Evolutionary conservation across 768 basidiomycete species (phyloP).

Genomic region (Termitomyces sp.): DNA sequence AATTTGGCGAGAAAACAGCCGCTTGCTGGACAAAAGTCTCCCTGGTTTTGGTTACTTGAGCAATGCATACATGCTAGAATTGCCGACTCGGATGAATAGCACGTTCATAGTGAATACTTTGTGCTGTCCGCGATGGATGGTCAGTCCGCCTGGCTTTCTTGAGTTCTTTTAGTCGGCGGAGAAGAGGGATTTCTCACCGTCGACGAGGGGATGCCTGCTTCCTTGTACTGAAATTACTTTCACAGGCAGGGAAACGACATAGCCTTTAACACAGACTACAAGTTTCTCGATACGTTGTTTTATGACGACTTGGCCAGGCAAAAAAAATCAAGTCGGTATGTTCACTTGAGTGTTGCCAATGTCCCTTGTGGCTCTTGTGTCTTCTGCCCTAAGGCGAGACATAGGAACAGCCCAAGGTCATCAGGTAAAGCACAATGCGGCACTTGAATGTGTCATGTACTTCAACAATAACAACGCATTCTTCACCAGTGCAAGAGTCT

Average conservation of each 20-base stretch:
- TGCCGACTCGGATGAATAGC: not conserved
- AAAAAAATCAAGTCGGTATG: not conserved
- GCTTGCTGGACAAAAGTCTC: not conserved
- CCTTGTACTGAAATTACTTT: not conserved
- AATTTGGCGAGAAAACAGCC: not conserved
- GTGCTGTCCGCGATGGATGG: not conserved
- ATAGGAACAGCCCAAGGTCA: not conserved
- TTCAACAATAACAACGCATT: not conserved
- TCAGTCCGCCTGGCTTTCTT: not conserved
- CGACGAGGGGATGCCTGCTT: not conserved
- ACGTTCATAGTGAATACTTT: not conserved
- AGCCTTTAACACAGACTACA: not conserved
- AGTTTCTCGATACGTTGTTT: not conserved
- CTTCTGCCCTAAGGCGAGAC: not conserved
- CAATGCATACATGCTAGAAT: not conserved
- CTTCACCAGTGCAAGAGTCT: not conserved
- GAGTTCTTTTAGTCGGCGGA: not conserved
- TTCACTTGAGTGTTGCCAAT: not conserved
- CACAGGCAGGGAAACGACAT: not conserved
- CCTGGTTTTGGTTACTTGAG: not conserved
- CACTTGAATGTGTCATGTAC: not conserved
- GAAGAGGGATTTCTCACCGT: not conserved
- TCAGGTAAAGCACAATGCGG: not conserved
- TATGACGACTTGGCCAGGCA: not conserved
- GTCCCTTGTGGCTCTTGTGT: not conserved